A percentile compares a stretch with the other conserved stretches of the same genome.
Conservation (phyloP, 352 stramenopile species). For the Phytopythium mirpurense region DNA sequence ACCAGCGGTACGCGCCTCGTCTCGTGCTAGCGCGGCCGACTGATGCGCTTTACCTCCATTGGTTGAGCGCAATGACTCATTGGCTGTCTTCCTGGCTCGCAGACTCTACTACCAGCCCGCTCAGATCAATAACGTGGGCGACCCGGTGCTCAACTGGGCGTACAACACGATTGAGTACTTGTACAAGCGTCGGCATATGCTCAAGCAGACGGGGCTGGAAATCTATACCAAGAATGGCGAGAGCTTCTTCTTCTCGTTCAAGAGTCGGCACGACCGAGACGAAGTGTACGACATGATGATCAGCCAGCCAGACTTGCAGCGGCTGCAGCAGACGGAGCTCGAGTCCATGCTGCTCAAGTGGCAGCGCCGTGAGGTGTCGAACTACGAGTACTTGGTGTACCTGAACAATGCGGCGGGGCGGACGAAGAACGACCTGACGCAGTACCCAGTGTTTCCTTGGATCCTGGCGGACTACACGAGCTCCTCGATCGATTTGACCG, state of each 20-base stretch:
- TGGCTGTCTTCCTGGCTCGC: conserved; percentile 16
- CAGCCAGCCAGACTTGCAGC: conserved; percentile 42
- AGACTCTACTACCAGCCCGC: conserved; percentile 93
- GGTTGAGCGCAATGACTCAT: no score
- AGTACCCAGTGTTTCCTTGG: conserved; percentile 97
- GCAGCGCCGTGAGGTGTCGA: conserved; percentile 85
- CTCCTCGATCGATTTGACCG: conserved; percentile 76
- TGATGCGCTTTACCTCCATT: no score
- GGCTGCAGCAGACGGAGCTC: conserved; percentile 38
- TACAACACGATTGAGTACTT: conserved; percentile 69
- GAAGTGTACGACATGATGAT: conserved; percentile 69
- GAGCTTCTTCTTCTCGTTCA: conserved; percentile 84
- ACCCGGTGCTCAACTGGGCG: conserved; percentile 82
- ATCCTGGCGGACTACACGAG: conserved; percentile 88
- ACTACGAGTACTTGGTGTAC: conserved; percentile 90
- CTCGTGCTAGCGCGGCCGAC: no score
- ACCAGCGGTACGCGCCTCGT: no score
- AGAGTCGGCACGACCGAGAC: conserved; percentile 54
- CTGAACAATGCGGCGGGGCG: conserved; percentile 82
- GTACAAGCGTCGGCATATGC: conserved; percentile 86
- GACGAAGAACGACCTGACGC: conserved; percentile 83
- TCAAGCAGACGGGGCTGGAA: conserved; percentile 88
- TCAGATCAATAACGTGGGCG: conserved; percentile 88
- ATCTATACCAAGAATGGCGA: conserved; percentile 67
- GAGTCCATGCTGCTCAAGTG: conserved; percentile 62